A percentile compares a stretch with the other conserved stretches of the same genome.
Conservation (phyloP, 2,329 filamentous ascomycete genomes). For the Pyricularia sp. region DNA sequence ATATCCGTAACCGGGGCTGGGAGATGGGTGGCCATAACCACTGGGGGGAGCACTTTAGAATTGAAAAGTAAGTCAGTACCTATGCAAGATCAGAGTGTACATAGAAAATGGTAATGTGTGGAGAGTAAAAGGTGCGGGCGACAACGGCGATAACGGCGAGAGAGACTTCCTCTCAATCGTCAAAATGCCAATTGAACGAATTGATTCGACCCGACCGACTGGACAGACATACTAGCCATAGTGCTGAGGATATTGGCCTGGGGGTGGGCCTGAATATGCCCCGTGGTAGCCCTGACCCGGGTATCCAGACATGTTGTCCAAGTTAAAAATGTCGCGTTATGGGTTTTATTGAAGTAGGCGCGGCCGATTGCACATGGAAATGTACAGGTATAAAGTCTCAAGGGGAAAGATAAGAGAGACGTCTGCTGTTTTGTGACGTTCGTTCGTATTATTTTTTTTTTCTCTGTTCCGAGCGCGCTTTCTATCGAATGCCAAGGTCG, state of each 20-base stretch:
- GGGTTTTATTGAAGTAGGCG: not conserved
- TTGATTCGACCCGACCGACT: not conserved
- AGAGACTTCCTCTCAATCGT: not conserved
- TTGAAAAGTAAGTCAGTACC: not conserved
- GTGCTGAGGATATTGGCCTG: constrained; percentile 6
- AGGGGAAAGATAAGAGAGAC: not conserved
- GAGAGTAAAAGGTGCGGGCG: too few species aligned
- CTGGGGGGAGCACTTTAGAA: not conserved
- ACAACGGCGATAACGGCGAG: not conserved
- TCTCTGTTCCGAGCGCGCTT: not conserved
- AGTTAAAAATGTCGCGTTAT: not conserved
- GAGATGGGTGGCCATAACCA: constrained; percentile 7
- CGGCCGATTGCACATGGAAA: not conserved
- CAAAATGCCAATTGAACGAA: not conserved
- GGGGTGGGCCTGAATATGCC: constrained; percentile 7
- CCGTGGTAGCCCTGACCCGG: constrained; percentile 8
- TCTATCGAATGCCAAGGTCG: not conserved
- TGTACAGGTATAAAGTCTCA: not conserved
- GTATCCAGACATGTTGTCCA: constrained; percentile 8
- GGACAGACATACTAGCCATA: constrained; percentile 7
- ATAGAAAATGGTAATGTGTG: too few species aligned
- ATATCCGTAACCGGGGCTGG: constrained; percentile 24
- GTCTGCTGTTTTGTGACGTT: not conserved
- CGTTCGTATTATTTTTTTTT: not conserved
- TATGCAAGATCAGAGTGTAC: too few species aligned